Percentiles rank a stretch among this genome's conserved stretches.
Evolutionary conservation across 2,329 filamentous ascomycete species (phyloP).

Genomic region (Venturia carpophila): DNA sequence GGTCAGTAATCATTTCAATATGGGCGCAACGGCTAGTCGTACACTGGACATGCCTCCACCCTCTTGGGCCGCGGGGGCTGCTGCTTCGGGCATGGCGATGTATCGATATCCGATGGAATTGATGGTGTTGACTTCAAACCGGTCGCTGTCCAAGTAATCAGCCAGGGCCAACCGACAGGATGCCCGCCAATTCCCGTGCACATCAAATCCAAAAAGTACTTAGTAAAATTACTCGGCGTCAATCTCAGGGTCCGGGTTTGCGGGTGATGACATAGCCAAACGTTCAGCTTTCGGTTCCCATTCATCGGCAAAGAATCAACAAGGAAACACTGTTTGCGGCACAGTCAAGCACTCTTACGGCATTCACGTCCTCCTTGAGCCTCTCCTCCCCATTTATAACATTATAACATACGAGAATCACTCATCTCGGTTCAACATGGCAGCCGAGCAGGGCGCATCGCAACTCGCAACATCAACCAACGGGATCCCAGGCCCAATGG

Average conservation of each 20-base stretch:
- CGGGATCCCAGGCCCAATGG: slow-evolving; percentile 20
- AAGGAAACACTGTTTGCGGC: not conserved
- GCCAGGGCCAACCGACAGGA: not conserved
- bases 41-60: slow-evolving; percentile 6
- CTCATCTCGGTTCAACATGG: not conserved
- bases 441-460: slow-evolving; percentile 16
- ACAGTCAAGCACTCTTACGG: not conserved
- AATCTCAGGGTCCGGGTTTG: not conserved
- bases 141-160: too few species aligned
- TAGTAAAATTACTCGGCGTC: not conserved
- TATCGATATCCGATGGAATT: not conserved
- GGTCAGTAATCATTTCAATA: not conserved
- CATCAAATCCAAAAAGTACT: too few species aligned
- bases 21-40: not conserved
- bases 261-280: not conserved
- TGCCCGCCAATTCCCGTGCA: too few species aligned
- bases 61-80: slow-evolving; percentile 10
- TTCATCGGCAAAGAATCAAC: not conserved
- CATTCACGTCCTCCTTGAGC: too few species aligned
- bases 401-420: too few species aligned
- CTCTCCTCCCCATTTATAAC: too few species aligned
- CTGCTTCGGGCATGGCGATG: not conserved
- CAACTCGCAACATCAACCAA: not conserved
- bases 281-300: not conserved
- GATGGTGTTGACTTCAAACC: too few species aligned